Evolutionary conservation across 2,329 filamentous ascomycete genomes (phyloP).

Genomic region (Talaromyces marneffei): DNA sequence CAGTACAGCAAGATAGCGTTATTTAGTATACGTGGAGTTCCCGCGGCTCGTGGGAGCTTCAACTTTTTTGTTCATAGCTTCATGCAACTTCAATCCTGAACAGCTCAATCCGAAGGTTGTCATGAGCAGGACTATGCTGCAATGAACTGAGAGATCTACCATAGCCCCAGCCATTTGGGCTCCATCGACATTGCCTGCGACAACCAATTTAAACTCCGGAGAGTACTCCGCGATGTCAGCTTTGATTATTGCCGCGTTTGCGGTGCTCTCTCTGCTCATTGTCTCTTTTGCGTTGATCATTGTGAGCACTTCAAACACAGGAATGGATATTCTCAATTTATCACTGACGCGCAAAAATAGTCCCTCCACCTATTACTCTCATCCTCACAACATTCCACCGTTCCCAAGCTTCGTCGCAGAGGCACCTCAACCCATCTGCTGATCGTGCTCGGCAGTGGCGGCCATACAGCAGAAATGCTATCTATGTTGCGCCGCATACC

Average conservation of each 20-base stretch:
- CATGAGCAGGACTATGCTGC: not conserved
- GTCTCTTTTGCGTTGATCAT: not conserved
- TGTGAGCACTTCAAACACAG: not conserved
- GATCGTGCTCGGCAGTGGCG: constrained; percentile 83
- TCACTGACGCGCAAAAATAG: constrained; percentile 16
- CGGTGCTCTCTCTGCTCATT: not conserved
- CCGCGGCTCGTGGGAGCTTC: not conserved
- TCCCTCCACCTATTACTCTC: constrained; percentile 21
- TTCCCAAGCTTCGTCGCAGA: constrained; percentile 27
- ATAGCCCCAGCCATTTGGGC: not conserved
- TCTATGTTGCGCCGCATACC: constrained; percentile 65
- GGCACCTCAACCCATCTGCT: constrained; percentile 55
- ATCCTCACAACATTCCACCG: constrained; percentile 26
- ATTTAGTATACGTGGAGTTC: not conserved
- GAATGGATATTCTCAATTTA: not conserved
- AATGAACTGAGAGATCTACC: not conserved
- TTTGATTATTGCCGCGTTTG: not conserved
- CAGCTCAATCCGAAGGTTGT: not conserved
- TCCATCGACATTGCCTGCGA: not conserved
- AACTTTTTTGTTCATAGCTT: not conserved
- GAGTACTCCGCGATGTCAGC: not conserved
- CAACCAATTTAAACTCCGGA: not conserved
- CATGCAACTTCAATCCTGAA: not conserved
- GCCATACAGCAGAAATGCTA: constrained; percentile 93
- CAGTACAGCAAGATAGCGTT: not conserved